These are phyloP conservation scores for Astrothelium macrocarpum DNA, from an alignment of 495 filamentous ascomycete genomes.

Conservation along the genomic window DNA sequence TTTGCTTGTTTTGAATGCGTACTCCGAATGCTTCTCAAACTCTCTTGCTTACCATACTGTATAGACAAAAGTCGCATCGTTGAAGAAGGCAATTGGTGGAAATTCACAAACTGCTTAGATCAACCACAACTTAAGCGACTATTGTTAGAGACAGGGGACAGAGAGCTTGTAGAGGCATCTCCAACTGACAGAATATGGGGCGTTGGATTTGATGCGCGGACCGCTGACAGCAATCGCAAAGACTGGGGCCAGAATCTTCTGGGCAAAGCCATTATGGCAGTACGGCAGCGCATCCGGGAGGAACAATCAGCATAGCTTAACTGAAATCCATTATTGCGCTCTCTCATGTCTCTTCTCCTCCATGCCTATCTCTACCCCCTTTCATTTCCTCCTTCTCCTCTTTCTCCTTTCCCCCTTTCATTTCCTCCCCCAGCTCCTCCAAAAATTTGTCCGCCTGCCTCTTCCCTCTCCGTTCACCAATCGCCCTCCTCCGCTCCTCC, in stretches of 20 bases:
- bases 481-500: conserved; percentile 47
- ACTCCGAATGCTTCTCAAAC: neutral
- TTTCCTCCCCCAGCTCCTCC: conserved; percentile 19
- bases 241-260: conserved; percentile 60
- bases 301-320: conserved; percentile 2
- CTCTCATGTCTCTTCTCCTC: neutral
- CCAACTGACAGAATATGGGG: conserved; percentile 60
- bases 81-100: conserved; percentile 47
- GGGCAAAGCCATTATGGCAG: conserved; percentile 48
- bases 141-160: conserved; percentile 48
- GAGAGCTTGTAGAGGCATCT: conserved; percentile 50
- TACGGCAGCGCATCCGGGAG: conserved; percentile 37
- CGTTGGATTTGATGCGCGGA: conserved; percentile 46
- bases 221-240: conserved; percentile 38
- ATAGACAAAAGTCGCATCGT: conserved; percentile 47
- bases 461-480: conserved; percentile 49
- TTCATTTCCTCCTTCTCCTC: neutral
- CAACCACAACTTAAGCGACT: conserved; percentile 30
- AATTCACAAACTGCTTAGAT: conserved; percentile 42
- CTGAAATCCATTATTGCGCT: neutral
- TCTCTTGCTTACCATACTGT: neutral
- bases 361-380: neutral
- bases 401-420: neutral
- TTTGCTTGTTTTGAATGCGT: neutral
- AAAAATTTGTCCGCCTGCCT: conserved; percentile 64